Conservation (phyloP, 495 filamentous ascomycete genomes). For the Penicillium verhagenii region DNA sequence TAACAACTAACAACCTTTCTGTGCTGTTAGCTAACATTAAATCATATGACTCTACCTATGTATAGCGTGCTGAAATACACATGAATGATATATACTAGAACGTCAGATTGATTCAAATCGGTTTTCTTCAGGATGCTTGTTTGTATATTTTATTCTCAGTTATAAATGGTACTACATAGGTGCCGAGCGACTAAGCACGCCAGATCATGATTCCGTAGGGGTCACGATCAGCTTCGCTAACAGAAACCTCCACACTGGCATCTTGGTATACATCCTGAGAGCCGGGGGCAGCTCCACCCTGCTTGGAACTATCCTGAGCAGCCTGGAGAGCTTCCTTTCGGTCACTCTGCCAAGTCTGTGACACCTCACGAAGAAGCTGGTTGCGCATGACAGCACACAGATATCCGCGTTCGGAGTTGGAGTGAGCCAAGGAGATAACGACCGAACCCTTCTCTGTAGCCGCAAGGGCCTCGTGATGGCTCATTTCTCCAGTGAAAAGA, state of each 20-base stretch:
- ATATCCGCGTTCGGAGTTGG: constrained; percentile 85
- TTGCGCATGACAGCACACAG: constrained; percentile 66
- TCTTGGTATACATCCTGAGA: constrained; percentile 49
- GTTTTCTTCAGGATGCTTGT: background rate
- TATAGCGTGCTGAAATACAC: too few species aligned
- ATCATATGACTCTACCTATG: too few species aligned
- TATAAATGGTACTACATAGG: background rate
- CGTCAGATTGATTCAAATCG: background rate
- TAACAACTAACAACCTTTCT: too few species aligned
- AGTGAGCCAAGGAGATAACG: constrained; percentile 84
- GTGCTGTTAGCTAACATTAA: too few species aligned
- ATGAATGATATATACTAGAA: too few species aligned
- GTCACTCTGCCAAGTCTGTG: constrained; percentile 50
- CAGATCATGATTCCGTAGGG: constrained; percentile 67
- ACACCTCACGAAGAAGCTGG: constrained; percentile 58
- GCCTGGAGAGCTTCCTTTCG: constrained; percentile 35
- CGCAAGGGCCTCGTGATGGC: constrained; percentile 84
- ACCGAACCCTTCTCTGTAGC: constrained; percentile 84
- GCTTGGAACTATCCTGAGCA: constrained; percentile 28
- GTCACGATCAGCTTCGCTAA: constrained; percentile 80
- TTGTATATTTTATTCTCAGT: background rate
- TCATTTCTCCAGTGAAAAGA: constrained; percentile 88
- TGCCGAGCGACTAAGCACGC: constrained; percentile 18
- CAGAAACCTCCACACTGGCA: constrained; percentile 58
- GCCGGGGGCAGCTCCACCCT: constrained; percentile 15